Percentiles rank a stretch among this genome's conserved stretches.
These are phyloP conservation scores for California macrophylla DNA, from an alignment of 441 rosid genomes.

Conservation along the genomic window DNA sequence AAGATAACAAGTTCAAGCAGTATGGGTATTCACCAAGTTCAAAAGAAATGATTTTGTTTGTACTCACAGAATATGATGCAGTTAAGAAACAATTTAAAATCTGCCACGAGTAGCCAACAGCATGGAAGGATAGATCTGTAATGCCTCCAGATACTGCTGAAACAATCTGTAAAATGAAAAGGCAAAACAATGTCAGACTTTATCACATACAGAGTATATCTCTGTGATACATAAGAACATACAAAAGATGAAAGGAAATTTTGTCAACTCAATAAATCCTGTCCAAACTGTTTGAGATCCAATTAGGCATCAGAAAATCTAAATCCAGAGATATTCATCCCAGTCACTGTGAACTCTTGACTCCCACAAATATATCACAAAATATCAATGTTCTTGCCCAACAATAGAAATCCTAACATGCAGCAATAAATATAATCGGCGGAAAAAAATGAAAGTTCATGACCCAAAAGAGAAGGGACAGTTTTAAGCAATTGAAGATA, in stretches of 20 bases:
- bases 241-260: not conserved
- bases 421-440: not conserved
- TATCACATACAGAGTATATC: not conserved
- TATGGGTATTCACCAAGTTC: not conserved
- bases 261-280: not conserved
- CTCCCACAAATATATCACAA: not conserved
- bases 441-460: not conserved
- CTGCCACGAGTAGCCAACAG: constrained; percentile 93
- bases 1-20: not conserved
- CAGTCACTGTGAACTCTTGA: not conserved
- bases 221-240: not conserved
- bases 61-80: constrained; percentile 88
- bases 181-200: constrained; percentile 10
- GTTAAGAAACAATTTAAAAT: constrained; percentile 76
- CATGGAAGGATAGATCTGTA: constrained; percentile 82
- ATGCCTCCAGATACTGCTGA: constrained; percentile 97
- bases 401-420: not conserved
- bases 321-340: not conserved
- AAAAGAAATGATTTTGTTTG: not conserved
- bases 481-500: constrained; percentile 25
- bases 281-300: not conserved
- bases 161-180: constrained; percentile 49
- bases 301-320: not conserved
- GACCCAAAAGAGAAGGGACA: not conserved
- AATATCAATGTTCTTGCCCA: not conserved